These are phyloP conservation scores for Termitomyces sp. DNA, from an alignment of 768 basidiomycete genomes.

Conservation along the genomic window DNA sequence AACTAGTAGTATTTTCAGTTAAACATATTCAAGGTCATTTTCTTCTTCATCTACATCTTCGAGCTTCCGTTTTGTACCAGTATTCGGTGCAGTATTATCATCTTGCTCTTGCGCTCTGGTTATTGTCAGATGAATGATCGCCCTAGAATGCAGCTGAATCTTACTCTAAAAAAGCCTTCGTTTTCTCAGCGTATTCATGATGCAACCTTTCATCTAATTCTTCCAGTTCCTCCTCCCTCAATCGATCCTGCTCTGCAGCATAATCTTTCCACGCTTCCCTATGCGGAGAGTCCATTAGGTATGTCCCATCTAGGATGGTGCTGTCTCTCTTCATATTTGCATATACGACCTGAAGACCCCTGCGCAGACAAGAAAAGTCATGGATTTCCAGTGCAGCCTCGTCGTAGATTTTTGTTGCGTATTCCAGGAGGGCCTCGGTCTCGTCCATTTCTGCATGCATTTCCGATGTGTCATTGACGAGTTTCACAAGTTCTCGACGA, in stretches of 20 bases:
- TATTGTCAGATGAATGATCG: not conserved
- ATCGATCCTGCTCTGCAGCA: constrained; percentile 4
- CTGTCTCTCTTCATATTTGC: constrained; percentile 20
- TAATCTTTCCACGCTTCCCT: constrained; percentile 8
- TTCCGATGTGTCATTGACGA: constrained; percentile 8
- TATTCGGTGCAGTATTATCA: not conserved
- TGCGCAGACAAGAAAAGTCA: constrained; percentile 15
- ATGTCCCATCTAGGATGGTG: constrained; percentile 28
- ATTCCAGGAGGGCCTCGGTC: constrained; percentile 11
- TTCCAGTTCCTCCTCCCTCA: constrained; percentile 3
- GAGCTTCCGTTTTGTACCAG: not conserved
- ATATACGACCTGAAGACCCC: constrained; percentile 13
- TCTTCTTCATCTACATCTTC: not conserved
- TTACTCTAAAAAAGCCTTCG: not conserved
- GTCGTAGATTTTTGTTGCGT: constrained; percentile 3
- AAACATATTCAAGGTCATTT: constrained; percentile 3
- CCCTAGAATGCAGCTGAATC: not conserved
- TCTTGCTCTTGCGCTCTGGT: not conserved
- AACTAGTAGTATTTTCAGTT: not conserved
- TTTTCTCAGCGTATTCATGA: not conserved
- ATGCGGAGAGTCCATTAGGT: constrained; percentile 13
- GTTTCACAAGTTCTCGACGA: constrained; percentile 13
- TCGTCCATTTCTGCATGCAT: constrained; percentile 17
- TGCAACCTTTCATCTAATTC: not conserved
- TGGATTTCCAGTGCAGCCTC: constrained; percentile 4